Evolutionary conservation across 371 early-diverging fungal species (phyloP).

Genomic region (Mucor circinelloides): DNA sequence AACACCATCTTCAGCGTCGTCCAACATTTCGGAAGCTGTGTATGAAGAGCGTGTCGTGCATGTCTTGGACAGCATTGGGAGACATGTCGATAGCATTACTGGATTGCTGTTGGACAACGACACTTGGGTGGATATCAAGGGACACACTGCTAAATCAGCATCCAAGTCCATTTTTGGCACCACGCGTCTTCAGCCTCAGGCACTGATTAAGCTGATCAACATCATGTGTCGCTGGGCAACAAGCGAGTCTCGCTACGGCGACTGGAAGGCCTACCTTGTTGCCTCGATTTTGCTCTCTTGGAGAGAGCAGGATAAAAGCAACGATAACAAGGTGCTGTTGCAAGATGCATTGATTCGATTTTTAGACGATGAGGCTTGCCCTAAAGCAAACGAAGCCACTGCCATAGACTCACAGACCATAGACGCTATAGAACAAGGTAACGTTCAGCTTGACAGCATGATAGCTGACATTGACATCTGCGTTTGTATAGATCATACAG

Average conservation of each 20-base stretch:
- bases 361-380: constrained; percentile 33
- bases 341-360: constrained; percentile 53
- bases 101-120: constrained; percentile 34
- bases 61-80: constrained; percentile 44
- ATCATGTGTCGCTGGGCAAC: constrained; percentile 66
- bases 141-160: constrained; percentile 34
- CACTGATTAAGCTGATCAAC: constrained; percentile 21
- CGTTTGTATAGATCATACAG: neutral
- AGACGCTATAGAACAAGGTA: constrained; percentile 13
- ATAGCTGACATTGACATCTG: neutral
- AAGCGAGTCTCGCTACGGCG: constrained; percentile 55
- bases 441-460: neutral
- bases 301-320: constrained; percentile 39
- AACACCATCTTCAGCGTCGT: neutral
- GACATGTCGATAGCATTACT: constrained; percentile 34
- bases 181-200: constrained; percentile 8
- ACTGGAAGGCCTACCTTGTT: constrained; percentile 61
- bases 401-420: neutral
- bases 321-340: constrained; percentile 26
- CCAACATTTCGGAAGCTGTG: constrained; percentile 7
- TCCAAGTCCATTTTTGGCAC: constrained; percentile 34
- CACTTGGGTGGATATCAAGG: constrained; percentile 42
- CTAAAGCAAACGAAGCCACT: neutral
- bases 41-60: constrained; percentile 45
- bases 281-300: constrained; percentile 53